A percentile compares a stretch with the other conserved stretches of the same genome.
These are phyloP conservation scores for Caryopteris hybrid DNA, from an alignment of 305 asterid species.

Conservation along the genomic window DNA sequence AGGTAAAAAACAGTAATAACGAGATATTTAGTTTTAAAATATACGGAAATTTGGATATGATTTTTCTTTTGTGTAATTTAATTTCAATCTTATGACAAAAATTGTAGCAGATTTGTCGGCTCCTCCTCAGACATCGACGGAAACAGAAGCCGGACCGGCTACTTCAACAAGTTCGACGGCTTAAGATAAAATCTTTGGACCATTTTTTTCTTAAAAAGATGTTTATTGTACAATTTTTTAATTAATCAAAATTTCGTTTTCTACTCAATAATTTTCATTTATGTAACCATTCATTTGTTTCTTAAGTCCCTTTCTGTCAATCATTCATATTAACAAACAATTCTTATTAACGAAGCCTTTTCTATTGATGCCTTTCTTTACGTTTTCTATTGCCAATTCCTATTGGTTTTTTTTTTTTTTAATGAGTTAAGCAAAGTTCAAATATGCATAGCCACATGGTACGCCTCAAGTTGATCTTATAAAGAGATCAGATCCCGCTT, in stretches of 20 bases:
- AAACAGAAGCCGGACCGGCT: slow-evolving; percentile 50
- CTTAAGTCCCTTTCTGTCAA: not conserved
- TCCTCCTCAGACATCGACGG: slow-evolving; percentile 55
- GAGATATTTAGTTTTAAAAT: too few relatives aligned
- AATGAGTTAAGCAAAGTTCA: not conserved
- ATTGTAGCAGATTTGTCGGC: slow-evolving; percentile 39
- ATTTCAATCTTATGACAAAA: not conserved
- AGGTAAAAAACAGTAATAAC: too few relatives aligned
- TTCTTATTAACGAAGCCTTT: slow-evolving; percentile 12
- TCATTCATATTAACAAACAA: slow-evolving; percentile 21
- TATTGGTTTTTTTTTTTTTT: not conserved
- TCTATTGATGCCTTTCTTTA: too few relatives aligned
- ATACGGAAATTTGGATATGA: not conserved
- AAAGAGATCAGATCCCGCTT: too few relatives aligned
- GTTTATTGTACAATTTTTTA: slow-evolving; percentile 25
- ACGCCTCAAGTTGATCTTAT: too few relatives aligned
- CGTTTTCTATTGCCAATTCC: too few relatives aligned
- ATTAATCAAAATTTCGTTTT: slow-evolving; percentile 6
- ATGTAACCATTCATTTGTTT: slow-evolving; percentile 20
- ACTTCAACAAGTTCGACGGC: slow-evolving; percentile 60
- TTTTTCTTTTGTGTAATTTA: not conserved
- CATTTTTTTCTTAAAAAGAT: slow-evolving; percentile 12
- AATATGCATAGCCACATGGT: too few relatives aligned
- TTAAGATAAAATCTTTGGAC: slow-evolving; percentile 18
- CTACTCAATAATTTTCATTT: slow-evolving; percentile 14